phyloP scores from a whole-genome alignment of 164 flowering plant species.

The grape (Vitis vinifera) region ASM3070453v1 NC_081821.1:942001-942500 shows the following conservation, averaged over 20 bases:
- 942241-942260: constrained; percentile 43
- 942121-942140: constrained; percentile 36
- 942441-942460: constrained; percentile 46
- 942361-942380: constrained; percentile 51
- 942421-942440: constrained; percentile 36
- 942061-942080: constrained; percentile 53
- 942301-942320: constrained; percentile 12
- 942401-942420: constrained; percentile 62
- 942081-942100: constrained; percentile 56
- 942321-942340: constrained; percentile 35
- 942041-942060: constrained; percentile 62
- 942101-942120: constrained; percentile 48
- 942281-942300: constrained; percentile 61
- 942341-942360: constrained; percentile 50
- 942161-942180: constrained; percentile 22
- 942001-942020: constrained; percentile 34
- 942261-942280: constrained; percentile 50
- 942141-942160: constrained; percentile 36
- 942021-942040: constrained; percentile 39
- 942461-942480: constrained; percentile 67
- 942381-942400: constrained; percentile 36
- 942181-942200: constrained; percentile 32
- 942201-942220: constrained; percentile 58
- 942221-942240: constrained; percentile 50
- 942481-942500: constrained; percentile 52